Base-by-base conservation (phyloP, 2,329 filamentous ascomycete genomes). In the Chrysoporthe puriensis region DNA sequence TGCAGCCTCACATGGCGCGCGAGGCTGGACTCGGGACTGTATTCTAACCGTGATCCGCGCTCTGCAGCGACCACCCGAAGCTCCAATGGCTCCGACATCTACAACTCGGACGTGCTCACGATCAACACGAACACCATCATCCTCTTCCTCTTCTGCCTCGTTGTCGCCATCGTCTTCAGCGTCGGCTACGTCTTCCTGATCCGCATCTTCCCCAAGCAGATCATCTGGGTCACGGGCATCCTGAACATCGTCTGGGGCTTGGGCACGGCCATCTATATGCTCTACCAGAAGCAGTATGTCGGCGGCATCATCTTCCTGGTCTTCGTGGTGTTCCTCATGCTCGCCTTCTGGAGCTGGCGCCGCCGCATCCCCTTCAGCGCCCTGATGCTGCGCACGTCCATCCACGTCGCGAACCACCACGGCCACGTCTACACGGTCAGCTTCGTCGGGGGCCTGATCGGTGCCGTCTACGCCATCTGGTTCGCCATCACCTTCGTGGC, bases 221-320 rank as follows among this genome's bases (percentile, higher is more conserved):
- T 97, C 73, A 96, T 97, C 76, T 97, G 93, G 92, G 87, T 94
- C 50, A 96, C 94, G 0, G 93, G 93, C 14, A 95, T 97, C 63
- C 83, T 97, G 66, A 96, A 97, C 78, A 91, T 97, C 73, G 81
- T 91, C 65, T 90, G 93, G 73, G 93, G 92, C 0, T 82, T 97
- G n/a, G 94, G 87, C 1, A 97, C 93, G 0, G 93, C 92, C 11
- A 89, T 95, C 63, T 96, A 94, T 79, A 97, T 97, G 83, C 87
- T 97, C 57, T 89, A 85, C 69, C 84, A 88, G 56, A 86, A 86
- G 67, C 92, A 95, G 77, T 97, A 89, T 80, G 91, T 90, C 7
- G 94, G 92, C 13, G 95, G 92, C 46, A 95, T 97, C 52, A 90
- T 97, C 0, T 97, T 96, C 77, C 82, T 97, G 16, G 76, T 97